A percentile compares a stretch with the other conserved stretches of the same genome.
Conservation (phyloP, 805 yeast species). For the Saturnispora quitensis region DNA sequence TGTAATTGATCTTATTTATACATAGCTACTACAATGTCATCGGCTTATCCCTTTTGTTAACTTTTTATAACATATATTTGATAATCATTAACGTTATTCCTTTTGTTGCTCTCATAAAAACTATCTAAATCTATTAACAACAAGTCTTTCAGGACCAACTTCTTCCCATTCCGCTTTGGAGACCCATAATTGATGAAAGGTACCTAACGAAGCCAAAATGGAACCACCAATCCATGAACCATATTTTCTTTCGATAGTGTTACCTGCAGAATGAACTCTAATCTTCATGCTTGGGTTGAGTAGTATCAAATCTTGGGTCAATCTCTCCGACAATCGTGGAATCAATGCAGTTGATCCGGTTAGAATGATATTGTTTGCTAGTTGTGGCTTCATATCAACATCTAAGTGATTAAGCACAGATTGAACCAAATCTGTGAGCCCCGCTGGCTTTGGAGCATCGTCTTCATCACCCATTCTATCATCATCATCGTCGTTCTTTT, state of each 20-base stretch:
- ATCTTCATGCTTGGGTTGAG: conserved; percentile 79
- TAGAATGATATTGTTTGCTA: conserved; percentile 81
- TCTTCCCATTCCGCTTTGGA: conserved; percentile 81
- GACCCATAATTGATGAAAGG: conserved; percentile 94
- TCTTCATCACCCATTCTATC: conserved; percentile 11
- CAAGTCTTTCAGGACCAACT: conserved; percentile 73
- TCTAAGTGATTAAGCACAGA: conserved; percentile 54
- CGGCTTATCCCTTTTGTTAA: neutral
- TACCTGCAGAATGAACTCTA: conserved; percentile 75
- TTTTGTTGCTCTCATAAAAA: neutral
- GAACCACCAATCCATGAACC: conserved; percentile 92
- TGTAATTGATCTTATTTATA: neutral
- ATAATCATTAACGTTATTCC: neutral
- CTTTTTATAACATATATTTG: neutral
- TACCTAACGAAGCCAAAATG: conserved; percentile 78
- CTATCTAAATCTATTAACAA: conserved; percentile 75
- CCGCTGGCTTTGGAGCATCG: conserved; percentile 21
- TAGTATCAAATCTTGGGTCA: conserved; percentile 59
- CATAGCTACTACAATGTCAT: neutral
- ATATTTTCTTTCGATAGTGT: conserved; percentile 63
- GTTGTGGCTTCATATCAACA: conserved; percentile 72
- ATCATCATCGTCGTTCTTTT: conserved; percentile 30
- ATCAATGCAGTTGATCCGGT: conserved; percentile 78
- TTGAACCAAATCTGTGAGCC: conserved; percentile 51
- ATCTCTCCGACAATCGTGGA: conserved; percentile 73